A percentile compares a stretch with the other conserved stretches of the same genome.
Conservation (phyloP, 257 asterid genomes). For the Scutellaria barbata region DNA sequence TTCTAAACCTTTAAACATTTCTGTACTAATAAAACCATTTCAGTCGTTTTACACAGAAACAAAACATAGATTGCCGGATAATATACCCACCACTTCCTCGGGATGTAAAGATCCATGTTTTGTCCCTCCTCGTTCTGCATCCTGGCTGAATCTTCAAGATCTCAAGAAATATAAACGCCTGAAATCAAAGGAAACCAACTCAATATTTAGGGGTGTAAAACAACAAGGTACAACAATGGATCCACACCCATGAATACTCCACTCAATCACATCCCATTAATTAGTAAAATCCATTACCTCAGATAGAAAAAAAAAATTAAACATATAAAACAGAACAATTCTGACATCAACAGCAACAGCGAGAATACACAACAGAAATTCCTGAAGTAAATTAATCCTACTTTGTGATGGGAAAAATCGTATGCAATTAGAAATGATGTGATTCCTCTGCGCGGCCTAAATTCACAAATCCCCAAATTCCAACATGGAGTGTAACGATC, state of each 20-base stretch:
- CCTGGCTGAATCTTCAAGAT: slow-evolving; percentile 32
- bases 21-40: background rate
- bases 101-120: slow-evolving; percentile 72
- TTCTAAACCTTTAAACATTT: background rate
- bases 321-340: background rate
- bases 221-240: too few relatives aligned
- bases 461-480: too few relatives aligned
- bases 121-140: slow-evolving; percentile 83
- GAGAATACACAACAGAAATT: too few relatives aligned
- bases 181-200: background rate
- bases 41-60: too few relatives aligned
- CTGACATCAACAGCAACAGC: too few relatives aligned
- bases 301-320: background rate
- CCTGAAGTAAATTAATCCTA: too few relatives aligned
- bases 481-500: too few relatives aligned
- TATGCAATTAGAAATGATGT: too few relatives aligned
- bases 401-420: too few relatives aligned
- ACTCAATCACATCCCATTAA: too few relatives aligned
- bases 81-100: slow-evolving; percentile 59
- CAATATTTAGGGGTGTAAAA: background rate
- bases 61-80: background rate
- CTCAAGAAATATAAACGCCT: slow-evolving; percentile 20
- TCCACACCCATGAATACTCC: too few relatives aligned
- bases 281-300: background rate
- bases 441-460: too few relatives aligned